A percentile compares a stretch with the other conserved stretches of the same genome.
These are phyloP conservation scores for Allantophomopsis cytisporea DNA, from an alignment of 2,329 filamentous ascomycete genomes.

Conservation along the genomic window DNA sequence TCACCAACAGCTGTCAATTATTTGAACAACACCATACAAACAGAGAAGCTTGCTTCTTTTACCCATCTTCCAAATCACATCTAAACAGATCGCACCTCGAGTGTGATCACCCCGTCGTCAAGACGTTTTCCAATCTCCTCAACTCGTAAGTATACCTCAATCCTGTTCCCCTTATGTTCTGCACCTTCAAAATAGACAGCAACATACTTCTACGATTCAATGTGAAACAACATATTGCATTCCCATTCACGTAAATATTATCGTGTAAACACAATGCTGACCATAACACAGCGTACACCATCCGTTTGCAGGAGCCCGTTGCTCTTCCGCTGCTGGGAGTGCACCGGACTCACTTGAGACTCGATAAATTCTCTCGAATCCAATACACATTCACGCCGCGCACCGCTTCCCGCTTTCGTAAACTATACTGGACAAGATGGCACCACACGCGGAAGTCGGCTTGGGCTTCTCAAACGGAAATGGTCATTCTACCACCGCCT, in stretches of 20 bases:
- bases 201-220: no score
- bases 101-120: conserved; percentile 45
- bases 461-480: conserved; percentile 46
- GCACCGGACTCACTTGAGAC: conserved; percentile 55
- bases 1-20: no score
- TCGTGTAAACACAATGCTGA: no score
- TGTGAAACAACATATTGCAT: no score
- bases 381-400: conserved; percentile 11
- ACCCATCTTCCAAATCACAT: no score
- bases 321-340: conserved; percentile 77
- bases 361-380: conserved; percentile 30
- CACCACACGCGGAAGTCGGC: conserved; percentile 68
- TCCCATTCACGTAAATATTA: no score
- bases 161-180: not conserved
- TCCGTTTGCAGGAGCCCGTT: conserved; percentile 93
- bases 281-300: conserved; percentile 59
- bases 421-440: conserved; percentile 48
- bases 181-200: no score
- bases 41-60: no score
- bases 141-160: conserved; percentile 61
- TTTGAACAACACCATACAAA: no score
- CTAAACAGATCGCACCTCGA: conserved; percentile 14
- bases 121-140: conserved; percentile 97
- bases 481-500: conserved; percentile 35
- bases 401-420: conserved; percentile 1